These are phyloP conservation scores for Lachnellula suecica DNA, from an alignment of 2,329 filamentous ascomycete genomes.

Conservation along the genomic window DNA sequence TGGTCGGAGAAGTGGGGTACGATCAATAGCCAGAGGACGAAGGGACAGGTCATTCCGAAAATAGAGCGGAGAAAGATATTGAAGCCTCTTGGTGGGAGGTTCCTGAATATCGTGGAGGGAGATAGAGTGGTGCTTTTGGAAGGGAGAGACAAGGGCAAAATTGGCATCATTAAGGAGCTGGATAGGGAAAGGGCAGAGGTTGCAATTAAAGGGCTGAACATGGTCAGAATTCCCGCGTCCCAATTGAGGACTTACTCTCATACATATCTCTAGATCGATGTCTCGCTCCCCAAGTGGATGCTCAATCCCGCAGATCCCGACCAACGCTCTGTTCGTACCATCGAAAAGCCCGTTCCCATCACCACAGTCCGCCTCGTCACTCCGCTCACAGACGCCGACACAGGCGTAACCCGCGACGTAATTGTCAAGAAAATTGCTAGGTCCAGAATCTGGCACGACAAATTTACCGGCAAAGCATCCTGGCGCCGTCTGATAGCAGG, in stretches of 20 bases:
- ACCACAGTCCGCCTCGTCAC: conserved; percentile 79
- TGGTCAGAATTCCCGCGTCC: conserved; percentile 48
- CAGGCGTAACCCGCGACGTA: conserved; percentile 67
- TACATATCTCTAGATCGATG: conserved; percentile 37
- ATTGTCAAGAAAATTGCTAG: conserved; percentile 71
- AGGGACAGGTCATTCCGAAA: conserved; percentile 26
- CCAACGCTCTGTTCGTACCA: conserved; percentile 41
- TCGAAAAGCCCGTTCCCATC: conserved; percentile 62
- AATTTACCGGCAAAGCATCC: conserved; percentile 44
- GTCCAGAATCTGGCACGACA: conserved; percentile 49
- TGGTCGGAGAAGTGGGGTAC: conserved; percentile 59
- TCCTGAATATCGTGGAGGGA: conserved; percentile 61
- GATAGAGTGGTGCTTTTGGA: conserved; percentile 83
- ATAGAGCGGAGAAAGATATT: conserved; percentile 30
- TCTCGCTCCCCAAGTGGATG: conserved; percentile 41
- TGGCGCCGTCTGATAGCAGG: conserved; percentile 66
- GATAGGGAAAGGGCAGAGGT: conserved; percentile 55
- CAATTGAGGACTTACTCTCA: conserved; percentile 10
- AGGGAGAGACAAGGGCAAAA: conserved; percentile 79
- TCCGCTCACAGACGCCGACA: conserved; percentile 65
- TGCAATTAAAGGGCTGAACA: conserved; percentile 60
- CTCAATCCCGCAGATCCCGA: conserved; percentile 37
- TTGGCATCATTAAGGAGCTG: conserved; percentile 68
- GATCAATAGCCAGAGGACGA: conserved; percentile 37
- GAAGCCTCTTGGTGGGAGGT: conserved; percentile 37